phyloP scores from a whole-genome alignment of 805 yeast genomes.

The Yamadazyma akitaensis region DNA sequence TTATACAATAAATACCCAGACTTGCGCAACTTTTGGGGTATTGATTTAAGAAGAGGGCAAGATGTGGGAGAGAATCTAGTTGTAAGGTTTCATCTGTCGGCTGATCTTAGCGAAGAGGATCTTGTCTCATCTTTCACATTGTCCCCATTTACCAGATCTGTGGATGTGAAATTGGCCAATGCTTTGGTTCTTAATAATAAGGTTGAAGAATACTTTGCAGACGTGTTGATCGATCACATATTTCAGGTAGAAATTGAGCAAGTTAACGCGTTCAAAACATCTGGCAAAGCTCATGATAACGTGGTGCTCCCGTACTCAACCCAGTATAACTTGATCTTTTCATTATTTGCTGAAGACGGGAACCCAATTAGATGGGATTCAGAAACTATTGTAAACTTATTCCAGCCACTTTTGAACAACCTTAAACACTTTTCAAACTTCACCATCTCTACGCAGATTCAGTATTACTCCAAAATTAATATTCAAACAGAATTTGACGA shows the following conservation, averaged over 20 bases:
- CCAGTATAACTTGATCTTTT: slow-evolving; percentile 69
- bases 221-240: slow-evolving; percentile 35
- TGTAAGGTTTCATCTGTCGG: neutral
- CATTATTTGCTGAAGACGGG: slow-evolving; percentile 70
- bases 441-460: slow-evolving; percentile 75
- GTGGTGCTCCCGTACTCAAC: slow-evolving; percentile 58
- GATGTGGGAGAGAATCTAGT: neutral
- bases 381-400: slow-evolving; percentile 46
- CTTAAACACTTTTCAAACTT: slow-evolving; percentile 62
- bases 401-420: slow-evolving; percentile 53
- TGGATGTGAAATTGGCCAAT: slow-evolving; percentile 28
- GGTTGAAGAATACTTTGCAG: slow-evolving; percentile 35
- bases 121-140: slow-evolving; percentile 17
- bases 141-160: slow-evolving; percentile 36
- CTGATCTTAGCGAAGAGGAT: slow-evolving; percentile 6
- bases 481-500: slow-evolving; percentile 19
- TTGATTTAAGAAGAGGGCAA: slow-evolving; percentile 12
- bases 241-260: slow-evolving; percentile 37
- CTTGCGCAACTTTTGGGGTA: slow-evolving; percentile 28
- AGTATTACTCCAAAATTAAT: slow-evolving; percentile 55
- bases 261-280: slow-evolving; percentile 12
- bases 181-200: slow-evolving; percentile 20
- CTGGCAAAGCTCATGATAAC: slow-evolving; percentile 18
- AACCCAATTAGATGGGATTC: slow-evolving; percentile 72
- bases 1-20: slow-evolving; percentile 20